A percentile compares a stretch with the other conserved stretches of the same genome.
Conservation (phyloP, 139 green algal species). For the Ulvella scutata region DNA sequence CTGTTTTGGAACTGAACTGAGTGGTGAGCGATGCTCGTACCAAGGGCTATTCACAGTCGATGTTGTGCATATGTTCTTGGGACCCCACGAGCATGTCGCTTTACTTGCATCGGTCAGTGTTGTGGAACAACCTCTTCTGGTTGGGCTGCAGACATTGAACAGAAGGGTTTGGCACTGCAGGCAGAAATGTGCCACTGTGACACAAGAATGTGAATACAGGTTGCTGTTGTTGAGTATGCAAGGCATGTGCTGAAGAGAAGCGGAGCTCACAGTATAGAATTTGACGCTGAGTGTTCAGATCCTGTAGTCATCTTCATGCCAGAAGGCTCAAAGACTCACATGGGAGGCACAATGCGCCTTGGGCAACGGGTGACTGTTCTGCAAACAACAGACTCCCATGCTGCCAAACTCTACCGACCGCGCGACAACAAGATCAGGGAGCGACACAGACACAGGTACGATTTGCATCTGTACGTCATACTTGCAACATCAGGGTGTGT, state of each 20-base stretch:
- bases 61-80: too few species aligned
- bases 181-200: too few species aligned
- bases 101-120: too few species aligned
- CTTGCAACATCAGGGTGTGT: not conserved
- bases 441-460: conserved; percentile 83
- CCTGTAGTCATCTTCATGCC: conserved; percentile 97
- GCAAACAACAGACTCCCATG: conserved; percentile 74
- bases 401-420: conserved; percentile 83
- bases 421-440: conserved; percentile 71
- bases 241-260: conserved; percentile 69
- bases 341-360: conserved; percentile 95
- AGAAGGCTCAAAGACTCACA: conserved; percentile 69
- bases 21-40: too few species aligned
- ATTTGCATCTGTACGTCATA: not conserved
- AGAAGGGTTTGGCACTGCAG: too few species aligned
- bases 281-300: conserved; percentile 50
- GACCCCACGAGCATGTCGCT: too few species aligned
- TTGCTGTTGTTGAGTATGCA: conserved; percentile 96
- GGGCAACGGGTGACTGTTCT: conserved; percentile 76
- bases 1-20: too few species aligned
- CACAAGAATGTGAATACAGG: conserved; percentile 52
- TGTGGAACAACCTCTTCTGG: too few species aligned
- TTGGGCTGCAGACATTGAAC: too few species aligned
- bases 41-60: too few species aligned
- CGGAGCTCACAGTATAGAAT: conserved; percentile 84